These are phyloP conservation scores for Aspergillus wentii DNA, from an alignment of 495 filamentous ascomycete species.

Conservation along the genomic window DNA sequence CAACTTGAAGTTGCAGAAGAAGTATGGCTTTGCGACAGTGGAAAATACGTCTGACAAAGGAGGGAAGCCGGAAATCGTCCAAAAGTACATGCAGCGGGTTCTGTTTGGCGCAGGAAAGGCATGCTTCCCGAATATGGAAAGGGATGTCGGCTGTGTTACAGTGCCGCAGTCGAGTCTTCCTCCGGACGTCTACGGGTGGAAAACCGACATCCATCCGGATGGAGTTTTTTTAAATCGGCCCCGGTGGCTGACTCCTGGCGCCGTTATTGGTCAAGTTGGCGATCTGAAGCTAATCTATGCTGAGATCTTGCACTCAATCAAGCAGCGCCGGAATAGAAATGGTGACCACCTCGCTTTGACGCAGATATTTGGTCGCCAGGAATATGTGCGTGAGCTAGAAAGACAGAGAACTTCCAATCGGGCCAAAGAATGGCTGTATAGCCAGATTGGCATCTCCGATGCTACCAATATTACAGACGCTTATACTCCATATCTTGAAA, in stretches of 20 bases:
- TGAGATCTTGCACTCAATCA: conserved; percentile 37
- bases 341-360: conserved; percentile 49
- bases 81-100: conserved; percentile 51
- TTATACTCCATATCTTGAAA: conserved; percentile 26
- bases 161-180: conserved; percentile 53
- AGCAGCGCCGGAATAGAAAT: conserved; percentile 27
- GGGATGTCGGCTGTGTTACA: conserved; percentile 47
- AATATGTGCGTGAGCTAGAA: conserved; percentile 49
- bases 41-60: conserved; percentile 16
- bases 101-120: conserved; percentile 58
- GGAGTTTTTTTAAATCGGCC: conserved; percentile 42
- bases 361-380: conserved; percentile 55
- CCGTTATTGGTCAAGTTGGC: conserved; percentile 47
- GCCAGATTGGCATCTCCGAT: conserved; percentile 39
- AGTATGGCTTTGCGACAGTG: conserved; percentile 41
- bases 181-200: conserved; percentile 51
- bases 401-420: conserved; percentile 32
- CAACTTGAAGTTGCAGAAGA: conserved; percentile 40
- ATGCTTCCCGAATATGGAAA: conserved; percentile 41
- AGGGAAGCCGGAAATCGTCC: conserved; percentile 26
- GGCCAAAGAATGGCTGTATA: conserved; percentile 42
- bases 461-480: conserved; percentile 43
- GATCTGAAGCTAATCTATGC: conserved; percentile 49
- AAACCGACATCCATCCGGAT: conserved; percentile 42
- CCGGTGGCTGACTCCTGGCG: conserved; percentile 47